These are phyloP conservation scores for Cryptococcus sp. DNA, from an alignment of 1,284 basidiomycete species.

Conservation along the genomic window DNA sequence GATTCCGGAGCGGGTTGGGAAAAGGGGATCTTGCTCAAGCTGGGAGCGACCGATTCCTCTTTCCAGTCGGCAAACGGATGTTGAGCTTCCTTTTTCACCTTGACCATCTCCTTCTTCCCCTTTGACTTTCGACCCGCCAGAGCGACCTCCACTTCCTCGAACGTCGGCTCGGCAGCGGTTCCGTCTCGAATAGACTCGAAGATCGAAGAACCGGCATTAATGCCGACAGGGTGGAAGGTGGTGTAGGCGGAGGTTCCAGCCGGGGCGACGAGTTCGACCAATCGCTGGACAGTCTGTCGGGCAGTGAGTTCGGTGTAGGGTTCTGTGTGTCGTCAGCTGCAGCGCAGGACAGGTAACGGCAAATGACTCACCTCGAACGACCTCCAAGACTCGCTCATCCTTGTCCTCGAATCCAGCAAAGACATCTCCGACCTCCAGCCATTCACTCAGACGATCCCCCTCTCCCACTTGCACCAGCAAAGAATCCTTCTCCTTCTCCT, in stretches of 20 bases:
- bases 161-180: slow-evolving; percentile 23
- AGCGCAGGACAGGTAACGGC: not conserved
- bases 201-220: slow-evolving; percentile 49
- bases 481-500: slow-evolving; percentile 13
- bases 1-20: slow-evolving; percentile 39
- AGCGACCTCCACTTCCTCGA: slow-evolving; percentile 33
- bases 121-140: slow-evolving; percentile 31
- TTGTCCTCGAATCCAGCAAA: slow-evolving; percentile 38
- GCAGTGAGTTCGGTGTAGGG: slow-evolving; percentile 52
- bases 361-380: slow-evolving; percentile 38
- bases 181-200: slow-evolving; percentile 51
- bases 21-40: slow-evolving; percentile 40
- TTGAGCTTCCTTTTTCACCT: slow-evolving; percentile 33
- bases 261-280: slow-evolving; percentile 49
- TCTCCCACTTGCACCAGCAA: slow-evolving; percentile 41
- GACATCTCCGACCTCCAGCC: slow-evolving; percentile 46
- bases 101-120: slow-evolving; percentile 36
- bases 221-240: slow-evolving; percentile 43
- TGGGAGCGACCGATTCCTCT: slow-evolving; percentile 22
- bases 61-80: slow-evolving; percentile 48
- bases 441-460: slow-evolving; percentile 47
- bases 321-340: slow-evolving; percentile 31
- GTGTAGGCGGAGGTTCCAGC: slow-evolving; percentile 45
- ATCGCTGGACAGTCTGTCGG: slow-evolving; percentile 49
- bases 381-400: slow-evolving; percentile 40